These are phyloP conservation scores for Chalciporus pseudorubinellus DNA, from an alignment of 768 basidiomycete genomes.

Conservation along the genomic window DNA sequence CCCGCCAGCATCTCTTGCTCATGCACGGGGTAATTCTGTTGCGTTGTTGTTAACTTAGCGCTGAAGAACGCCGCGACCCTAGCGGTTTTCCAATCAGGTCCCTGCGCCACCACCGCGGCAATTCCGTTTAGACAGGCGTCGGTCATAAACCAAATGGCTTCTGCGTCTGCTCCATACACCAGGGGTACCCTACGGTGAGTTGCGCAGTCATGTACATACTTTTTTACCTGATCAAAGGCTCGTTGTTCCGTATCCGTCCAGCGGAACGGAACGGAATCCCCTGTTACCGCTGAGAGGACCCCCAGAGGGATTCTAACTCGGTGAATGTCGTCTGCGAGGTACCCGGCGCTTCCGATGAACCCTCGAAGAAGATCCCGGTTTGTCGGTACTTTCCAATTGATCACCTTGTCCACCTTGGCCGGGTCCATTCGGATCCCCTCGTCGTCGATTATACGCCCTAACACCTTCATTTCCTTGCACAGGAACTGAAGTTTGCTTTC, in stretches of 20 bases:
- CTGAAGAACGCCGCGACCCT: slow-evolving; percentile 3
- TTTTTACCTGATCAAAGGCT: not conserved
- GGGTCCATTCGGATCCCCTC: slow-evolving; percentile 43
- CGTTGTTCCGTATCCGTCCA: not conserved
- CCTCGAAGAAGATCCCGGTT: not conserved
- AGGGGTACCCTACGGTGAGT: not conserved
- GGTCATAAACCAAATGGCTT: not conserved
- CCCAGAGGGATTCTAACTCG: no score
- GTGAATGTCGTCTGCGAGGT: not conserved
- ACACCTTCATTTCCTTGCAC: slow-evolving; percentile 24
- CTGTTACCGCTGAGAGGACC: no score
- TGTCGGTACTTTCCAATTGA: slow-evolving; percentile 9
- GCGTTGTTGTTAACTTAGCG: slow-evolving; percentile 33
- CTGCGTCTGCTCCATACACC: not conserved
- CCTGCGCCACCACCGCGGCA: not conserved
- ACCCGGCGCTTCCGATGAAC: not conserved
- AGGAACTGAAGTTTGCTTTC: slow-evolving; percentile 36
- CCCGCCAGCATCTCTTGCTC: slow-evolving; percentile 30
- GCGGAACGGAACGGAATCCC: no score
- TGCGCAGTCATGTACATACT: not conserved
- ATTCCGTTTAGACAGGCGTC: not conserved
- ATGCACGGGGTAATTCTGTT: slow-evolving; percentile 41
- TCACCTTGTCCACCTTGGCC: slow-evolving; percentile 38
- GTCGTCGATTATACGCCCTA: slow-evolving; percentile 37
- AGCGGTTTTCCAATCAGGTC: not conserved